Percentiles rank a stretch among this genome's conserved stretches.
Evolutionary conservation across 352 stramenopile species (phyloP).

Genomic region (Thraustochytrium sp.): DNA sequence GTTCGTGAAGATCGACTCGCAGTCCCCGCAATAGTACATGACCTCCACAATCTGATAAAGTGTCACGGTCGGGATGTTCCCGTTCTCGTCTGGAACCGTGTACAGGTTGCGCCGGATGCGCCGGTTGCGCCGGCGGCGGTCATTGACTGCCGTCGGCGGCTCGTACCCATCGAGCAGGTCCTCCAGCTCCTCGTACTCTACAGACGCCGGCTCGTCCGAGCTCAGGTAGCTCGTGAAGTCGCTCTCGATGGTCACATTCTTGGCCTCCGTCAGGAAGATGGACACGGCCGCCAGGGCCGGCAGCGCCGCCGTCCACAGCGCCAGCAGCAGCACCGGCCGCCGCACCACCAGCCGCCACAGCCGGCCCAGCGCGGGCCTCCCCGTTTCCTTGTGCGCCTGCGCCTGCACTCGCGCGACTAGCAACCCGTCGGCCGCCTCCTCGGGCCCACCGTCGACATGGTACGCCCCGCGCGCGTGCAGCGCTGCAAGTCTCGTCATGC

Average conservation of each 20-base stretch:
- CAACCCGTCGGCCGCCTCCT: too few species aligned
- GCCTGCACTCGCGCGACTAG: too few species aligned
- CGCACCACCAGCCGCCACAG: too few species aligned
- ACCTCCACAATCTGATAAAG: not conserved
- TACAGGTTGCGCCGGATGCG: not conserved
- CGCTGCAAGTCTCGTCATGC: too few species aligned
- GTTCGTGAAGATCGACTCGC: conserved; percentile 20
- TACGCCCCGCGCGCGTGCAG: too few species aligned
- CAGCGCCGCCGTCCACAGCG: too few species aligned
- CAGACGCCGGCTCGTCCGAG: not conserved
- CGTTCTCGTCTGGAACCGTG: too few species aligned
- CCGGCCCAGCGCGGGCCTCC: too few species aligned
- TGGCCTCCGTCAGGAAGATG: not conserved
- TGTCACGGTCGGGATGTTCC: not conserved
- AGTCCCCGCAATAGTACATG: conserved; percentile 39
- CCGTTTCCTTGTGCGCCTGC: too few species aligned
- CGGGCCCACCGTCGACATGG: too few species aligned
- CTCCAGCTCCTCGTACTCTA: not conserved
- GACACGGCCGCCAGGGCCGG: not conserved
- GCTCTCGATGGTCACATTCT: not conserved
- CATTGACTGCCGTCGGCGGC: too few species aligned
- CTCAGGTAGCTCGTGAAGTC: conserved; percentile 34
- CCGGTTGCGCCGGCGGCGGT: not conserved
- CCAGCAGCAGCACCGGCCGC: too few species aligned
- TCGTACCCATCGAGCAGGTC: not conserved